Evolutionary conservation across 257 asterid genomes (phyloP).

Genomic region (Petunia axillaris): DNA sequence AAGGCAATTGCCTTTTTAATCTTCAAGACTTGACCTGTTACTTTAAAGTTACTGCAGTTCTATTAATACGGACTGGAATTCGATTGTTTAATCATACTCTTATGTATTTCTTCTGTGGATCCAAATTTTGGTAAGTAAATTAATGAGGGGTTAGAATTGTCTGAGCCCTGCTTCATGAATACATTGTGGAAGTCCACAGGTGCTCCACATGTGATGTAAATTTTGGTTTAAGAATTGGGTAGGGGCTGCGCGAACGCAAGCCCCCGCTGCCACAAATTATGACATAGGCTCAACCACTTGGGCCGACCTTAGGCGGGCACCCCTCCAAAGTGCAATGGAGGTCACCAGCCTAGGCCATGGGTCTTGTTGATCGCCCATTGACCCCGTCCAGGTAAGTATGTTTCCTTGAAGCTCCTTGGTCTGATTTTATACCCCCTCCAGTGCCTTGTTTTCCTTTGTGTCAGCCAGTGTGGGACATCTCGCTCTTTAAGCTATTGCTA

Average conservation of each 20-base stretch:
- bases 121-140: background rate
- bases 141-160: background rate
- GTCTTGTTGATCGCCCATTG: conserved; percentile 32
- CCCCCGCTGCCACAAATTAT: conserved; percentile 30
- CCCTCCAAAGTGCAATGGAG: conserved; percentile 41
- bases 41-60: background rate
- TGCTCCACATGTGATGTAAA: background rate
- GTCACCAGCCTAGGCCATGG: conserved; percentile 39
- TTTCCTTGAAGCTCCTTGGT: background rate
- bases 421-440: too few relatives aligned
- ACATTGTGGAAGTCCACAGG: background rate
- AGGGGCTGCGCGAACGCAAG: conserved; percentile 37
- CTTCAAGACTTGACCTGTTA: background rate
- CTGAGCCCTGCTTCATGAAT: background rate
- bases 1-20: background rate
- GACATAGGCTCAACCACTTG: conserved; percentile 31
- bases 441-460: too few relatives aligned
- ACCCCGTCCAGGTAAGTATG: conserved; percentile 44
- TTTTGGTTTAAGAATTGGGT: background rate
- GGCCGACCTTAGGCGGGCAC: conserved; percentile 31
- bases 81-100: background rate
- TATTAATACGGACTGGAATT: background rate
- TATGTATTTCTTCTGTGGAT: background rate
- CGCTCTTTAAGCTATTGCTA: too few relatives aligned
- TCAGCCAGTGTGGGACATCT: too few relatives aligned